Evolutionary conservation across 805 yeast species (phyloP).

Genomic region (Saccharomycopsis sp.): DNA sequence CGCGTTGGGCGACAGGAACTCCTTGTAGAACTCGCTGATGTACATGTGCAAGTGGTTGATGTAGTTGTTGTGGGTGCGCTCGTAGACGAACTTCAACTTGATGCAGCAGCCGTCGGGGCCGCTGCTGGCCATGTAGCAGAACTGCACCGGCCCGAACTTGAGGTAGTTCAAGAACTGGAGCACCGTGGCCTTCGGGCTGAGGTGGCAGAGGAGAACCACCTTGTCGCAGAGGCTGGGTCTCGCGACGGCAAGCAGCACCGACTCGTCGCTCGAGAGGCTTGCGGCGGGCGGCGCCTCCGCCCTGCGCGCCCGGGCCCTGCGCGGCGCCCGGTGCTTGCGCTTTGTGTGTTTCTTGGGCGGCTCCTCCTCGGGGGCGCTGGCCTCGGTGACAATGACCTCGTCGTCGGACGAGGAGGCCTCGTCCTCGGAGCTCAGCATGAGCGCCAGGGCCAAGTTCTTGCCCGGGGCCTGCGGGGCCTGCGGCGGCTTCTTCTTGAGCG

Average conservation of each 20-base stretch:
- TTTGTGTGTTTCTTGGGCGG: constrained; percentile 1
- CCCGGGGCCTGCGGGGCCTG: too few species aligned
- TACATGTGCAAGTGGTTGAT: constrained; percentile 17
- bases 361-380: neutral
- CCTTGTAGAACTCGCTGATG: constrained; percentile 16
- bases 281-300: too few species aligned
- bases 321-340: too few species aligned
- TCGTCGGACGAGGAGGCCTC: neutral
- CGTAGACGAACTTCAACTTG: constrained; percentile 19
- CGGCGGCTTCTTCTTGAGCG: neutral
- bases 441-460: neutral
- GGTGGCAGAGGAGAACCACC: constrained; percentile 13
- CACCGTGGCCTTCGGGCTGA: constrained; percentile 9
- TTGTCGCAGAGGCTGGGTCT: constrained; percentile 11
- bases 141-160: constrained; percentile 22
- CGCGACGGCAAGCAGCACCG: neutral
- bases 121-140: constrained; percentile 6
- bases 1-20: constrained; percentile 16
- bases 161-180: constrained; percentile 18
- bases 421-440: constrained; percentile 2
- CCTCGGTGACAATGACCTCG: neutral
- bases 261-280: too few species aligned
- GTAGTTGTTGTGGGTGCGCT: constrained; percentile 17
- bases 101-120: constrained; percentile 5
- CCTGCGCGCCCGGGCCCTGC: too few species aligned